Evolutionary conservation across 495 filamentous ascomycete species (phyloP), one percentile per base, ranked within the genome.

Genomic region (Bryoglossum gracile): DNA sequence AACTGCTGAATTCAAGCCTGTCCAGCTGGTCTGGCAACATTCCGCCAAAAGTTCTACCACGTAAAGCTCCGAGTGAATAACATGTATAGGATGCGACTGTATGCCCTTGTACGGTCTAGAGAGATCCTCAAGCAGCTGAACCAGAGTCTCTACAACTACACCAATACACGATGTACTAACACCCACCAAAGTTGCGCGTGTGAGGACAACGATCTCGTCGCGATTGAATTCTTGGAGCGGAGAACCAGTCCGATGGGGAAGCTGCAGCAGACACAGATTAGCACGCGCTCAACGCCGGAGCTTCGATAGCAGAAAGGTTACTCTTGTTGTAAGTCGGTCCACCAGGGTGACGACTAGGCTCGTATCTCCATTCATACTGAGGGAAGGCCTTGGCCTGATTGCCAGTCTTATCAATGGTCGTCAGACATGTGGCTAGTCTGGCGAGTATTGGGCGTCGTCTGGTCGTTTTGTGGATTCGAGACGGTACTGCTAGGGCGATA

Each of bases 191-290:
- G 80, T 80, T 14, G 73, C 65, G 45, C 78, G 72, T 34, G 80
- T 79, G 39, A 79, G 74, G 42, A 67, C 62, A 33, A 77, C 75
- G 45, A 81, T 68, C 33, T 83, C 78, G 66, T 83, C 79, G 53
- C 75, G 74, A 55, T 69, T 66, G 51, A 82, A 73, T 53, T 78
- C 73, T 50, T 74, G 68, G 54, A 68, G 64, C 36, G 72, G 66
- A 58, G 72, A 77, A 55, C 80, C 80, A 46, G 80, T 82, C 49
- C 77, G 73, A 61, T 80, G 76, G 30, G 80, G 80, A 50, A 83
- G 76, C 80, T 83, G 39, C 8, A 45, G 14, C 39, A 62, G 25
- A 23, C 39, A 36, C 37, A 47, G 13, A 43, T 50, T 46, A 54
- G 55, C 22, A 48, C 14, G 46, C 23, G 39, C 19, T 21, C n/a